Evolutionary conservation across 208 protist species (phyloP), one percentile per base, ranked within the genome.

Genomic region (Acanthamoeba castellanii): DNA sequence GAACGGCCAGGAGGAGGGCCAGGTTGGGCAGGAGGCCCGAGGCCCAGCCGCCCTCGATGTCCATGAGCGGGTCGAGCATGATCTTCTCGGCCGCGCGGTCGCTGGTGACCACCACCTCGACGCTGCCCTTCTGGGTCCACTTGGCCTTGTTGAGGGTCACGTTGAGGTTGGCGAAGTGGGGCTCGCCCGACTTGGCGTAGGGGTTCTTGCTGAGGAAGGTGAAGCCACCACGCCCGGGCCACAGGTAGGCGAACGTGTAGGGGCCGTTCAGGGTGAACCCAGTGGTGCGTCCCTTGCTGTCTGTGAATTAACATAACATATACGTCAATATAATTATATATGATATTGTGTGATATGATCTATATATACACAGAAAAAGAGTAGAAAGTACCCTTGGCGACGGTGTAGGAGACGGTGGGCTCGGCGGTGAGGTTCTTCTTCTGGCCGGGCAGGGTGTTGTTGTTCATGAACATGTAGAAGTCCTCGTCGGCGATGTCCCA

Each of bases 401-500:
- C 3, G 20, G 50, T 37, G 50, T 45, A 88, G 50, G 25, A 42
- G 50, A 88, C 27, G 30, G 81, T 88, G n/a, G 81, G 81, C 52
- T 88, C 81, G 16, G 42, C 50, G n/a, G 81, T 66, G 50, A 64
- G 16, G 50, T 88, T 88, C 81, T 88, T 88, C 81, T 66, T 66
- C 30, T 57, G 45, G 81, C 81, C 81, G 52, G 81, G 81, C 45
- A 88, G 81, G 25, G 81, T 88, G 52, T 66, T 66, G 81, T 88
- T 88, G 81, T 88, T 88, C 81, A 88, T 88, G 81, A 88, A 88
- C 27, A 88, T 0, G 61, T 78, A 72, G 88, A 76, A 93, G 61
- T 93, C 88, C 88, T 93, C 66, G 30, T 93, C 88, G 59, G 59
- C 66, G 61, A 93, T 93, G 64, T 93, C 64, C 88, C 88, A 93